Evolutionary conservation across 331 rosid genomes (phyloP).

Genomic region (Malus hybrid): DNA sequence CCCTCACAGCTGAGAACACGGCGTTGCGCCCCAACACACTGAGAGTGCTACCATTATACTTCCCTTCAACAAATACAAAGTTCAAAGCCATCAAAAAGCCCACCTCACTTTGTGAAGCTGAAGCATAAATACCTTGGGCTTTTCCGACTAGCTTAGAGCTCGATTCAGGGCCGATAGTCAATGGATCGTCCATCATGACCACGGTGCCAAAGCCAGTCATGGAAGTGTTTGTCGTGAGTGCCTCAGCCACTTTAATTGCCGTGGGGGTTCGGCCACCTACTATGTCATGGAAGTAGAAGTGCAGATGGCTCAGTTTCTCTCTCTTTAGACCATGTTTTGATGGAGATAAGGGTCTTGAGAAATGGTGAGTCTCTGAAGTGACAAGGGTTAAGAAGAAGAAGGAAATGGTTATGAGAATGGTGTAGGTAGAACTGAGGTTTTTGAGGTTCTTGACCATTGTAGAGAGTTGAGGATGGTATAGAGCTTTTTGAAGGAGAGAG

Average conservation of each 20-base stretch:
- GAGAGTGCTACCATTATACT: constrained; percentile 40
- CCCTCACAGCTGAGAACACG: constrained; percentile 25
- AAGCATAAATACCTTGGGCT: constrained; percentile 53
- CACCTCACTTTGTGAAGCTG: constrained; percentile 28
- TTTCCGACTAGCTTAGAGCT: constrained; percentile 34
- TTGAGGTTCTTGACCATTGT: constrained; percentile 15
- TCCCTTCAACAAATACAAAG: constrained; percentile 37
- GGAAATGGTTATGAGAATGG: constrained; percentile 11
- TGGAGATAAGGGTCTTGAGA: constrained; percentile 15
- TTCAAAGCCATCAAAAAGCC: constrained; percentile 40
- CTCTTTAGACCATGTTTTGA: constrained; percentile 25
- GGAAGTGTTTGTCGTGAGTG: constrained; percentile 16
- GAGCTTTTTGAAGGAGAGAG: not conserved
- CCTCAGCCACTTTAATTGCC: constrained; percentile 31
- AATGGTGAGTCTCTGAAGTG: constrained; percentile 8
- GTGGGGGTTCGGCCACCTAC: constrained; percentile 36
- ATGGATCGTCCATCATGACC: constrained; percentile 45
- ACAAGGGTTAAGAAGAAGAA: not conserved
- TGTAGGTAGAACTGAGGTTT: not conserved
- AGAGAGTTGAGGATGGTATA: not conserved
- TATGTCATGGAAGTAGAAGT: constrained; percentile 42
- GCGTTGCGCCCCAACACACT: constrained; percentile 47
- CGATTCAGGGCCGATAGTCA: constrained; percentile 24
- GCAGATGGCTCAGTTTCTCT: constrained; percentile 38
- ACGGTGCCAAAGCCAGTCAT: constrained; percentile 33